phyloP scores from a whole-genome alignment of 305 asterid genomes.

The Rubia occidens region DNA sequence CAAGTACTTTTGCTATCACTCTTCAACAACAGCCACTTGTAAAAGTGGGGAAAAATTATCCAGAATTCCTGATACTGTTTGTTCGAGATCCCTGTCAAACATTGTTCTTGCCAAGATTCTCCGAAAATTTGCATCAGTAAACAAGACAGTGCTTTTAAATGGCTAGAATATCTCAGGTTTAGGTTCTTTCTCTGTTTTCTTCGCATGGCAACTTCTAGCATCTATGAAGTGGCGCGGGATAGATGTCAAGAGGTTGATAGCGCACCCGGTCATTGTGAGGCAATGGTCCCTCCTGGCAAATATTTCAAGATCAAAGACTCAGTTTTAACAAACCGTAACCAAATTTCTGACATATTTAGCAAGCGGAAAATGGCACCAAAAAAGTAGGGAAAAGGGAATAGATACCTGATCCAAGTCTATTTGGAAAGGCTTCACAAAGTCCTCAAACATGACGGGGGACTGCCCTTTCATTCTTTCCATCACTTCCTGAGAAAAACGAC shows the following conservation, averaged over 20 bases:
- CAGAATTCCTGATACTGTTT: neutral
- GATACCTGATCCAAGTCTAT: conserved; percentile 68
- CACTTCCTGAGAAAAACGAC: conserved; percentile 61
- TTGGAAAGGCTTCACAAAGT: conserved; percentile 78
- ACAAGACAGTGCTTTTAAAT: neutral
- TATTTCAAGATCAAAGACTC: neutral
- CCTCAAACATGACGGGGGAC: conserved; percentile 83
- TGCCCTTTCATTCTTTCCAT: conserved; percentile 60
- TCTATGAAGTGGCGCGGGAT: conserved; percentile 87
- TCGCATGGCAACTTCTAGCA: conserved; percentile 22
- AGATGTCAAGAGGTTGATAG: conserved; percentile 61
- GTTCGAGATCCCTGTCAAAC: neutral
- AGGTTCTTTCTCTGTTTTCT: neutral
- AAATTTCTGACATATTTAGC: neutral
- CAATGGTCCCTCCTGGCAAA: conserved; percentile 61
- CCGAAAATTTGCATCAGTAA: neutral
- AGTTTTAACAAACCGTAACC: neutral
- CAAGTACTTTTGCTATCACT: neutral
- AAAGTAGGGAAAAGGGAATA: conserved; percentile 4
- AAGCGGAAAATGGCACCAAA: neutral
- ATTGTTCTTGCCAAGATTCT: neutral
- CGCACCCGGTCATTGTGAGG: conserved; percentile 61
- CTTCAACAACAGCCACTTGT: neutral
- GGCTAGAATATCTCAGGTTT: neutral
- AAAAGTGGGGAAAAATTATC: neutral